phyloP scores from a whole-genome alignment of 2,329 filamentous ascomycete genomes.

The Talaromyces rugulosus region DNA sequence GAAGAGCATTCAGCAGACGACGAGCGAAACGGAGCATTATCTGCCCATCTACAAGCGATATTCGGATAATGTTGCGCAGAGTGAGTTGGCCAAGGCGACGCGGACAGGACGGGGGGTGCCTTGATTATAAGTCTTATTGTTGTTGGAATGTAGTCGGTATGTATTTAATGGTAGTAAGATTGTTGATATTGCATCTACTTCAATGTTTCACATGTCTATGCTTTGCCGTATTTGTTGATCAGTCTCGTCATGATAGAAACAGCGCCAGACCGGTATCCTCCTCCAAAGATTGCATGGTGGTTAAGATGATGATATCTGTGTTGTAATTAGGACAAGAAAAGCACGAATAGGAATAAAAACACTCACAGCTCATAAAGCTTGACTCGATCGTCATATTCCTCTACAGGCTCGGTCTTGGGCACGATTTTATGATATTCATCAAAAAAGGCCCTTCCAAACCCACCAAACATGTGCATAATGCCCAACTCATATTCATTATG shows the following conservation, averaged over 20 bases:
- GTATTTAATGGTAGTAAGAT: not conserved
- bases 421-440: constrained; percentile 71
- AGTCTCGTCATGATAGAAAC: constrained; percentile 74
- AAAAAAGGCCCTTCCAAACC: constrained; percentile 69
- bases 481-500: constrained; percentile 88
- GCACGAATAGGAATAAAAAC: not conserved
- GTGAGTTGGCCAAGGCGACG: constrained; percentile 59
- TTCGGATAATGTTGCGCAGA: constrained; percentile 61
- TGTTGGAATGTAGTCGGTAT: not conserved
- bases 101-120: constrained; percentile 61
- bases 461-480: constrained; percentile 96
- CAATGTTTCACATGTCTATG: not conserved
- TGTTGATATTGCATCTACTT: not conserved
- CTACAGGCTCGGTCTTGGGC: constrained; percentile 72
- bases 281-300: constrained; percentile 80
- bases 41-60: constrained; percentile 65
- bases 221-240: constrained; percentile 62
- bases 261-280: constrained; percentile 70
- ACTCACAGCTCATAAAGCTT: constrained; percentile 76
- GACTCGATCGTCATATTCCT: constrained; percentile 82
- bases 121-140: constrained; percentile 27
- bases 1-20: constrained; percentile 62
- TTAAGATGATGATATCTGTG: constrained; percentile 85
- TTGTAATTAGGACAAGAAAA: not conserved
- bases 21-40: constrained; percentile 65